These are phyloP conservation scores for Penicillium capsulatum DNA, from an alignment of 2,329 filamentous ascomycete genomes.

Conservation along the genomic window DNA sequence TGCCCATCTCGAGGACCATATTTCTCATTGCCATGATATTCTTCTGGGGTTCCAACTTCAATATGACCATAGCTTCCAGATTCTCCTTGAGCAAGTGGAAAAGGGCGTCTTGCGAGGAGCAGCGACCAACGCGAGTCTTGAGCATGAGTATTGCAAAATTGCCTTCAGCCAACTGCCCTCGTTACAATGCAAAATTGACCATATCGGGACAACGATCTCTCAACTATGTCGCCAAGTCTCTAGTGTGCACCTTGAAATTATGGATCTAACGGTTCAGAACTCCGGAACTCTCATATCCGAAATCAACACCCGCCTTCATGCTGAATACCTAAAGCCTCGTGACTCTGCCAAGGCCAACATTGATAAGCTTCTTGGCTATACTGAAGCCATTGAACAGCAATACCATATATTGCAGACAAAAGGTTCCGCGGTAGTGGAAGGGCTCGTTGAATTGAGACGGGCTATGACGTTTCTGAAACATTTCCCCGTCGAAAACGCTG, in stretches of 20 bases:
- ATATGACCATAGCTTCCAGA: neutral
- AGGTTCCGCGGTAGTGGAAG: neutral
- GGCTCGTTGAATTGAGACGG: neutral
- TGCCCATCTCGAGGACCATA: no score
- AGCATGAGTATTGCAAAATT: conserved; percentile 12
- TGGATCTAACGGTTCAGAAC: neutral
- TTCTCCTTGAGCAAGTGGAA: conserved; percentile 3
- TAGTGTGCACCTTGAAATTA: neutral
- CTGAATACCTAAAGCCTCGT: conserved; percentile 17
- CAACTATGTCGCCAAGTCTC: neutral
- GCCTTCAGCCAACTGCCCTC: conserved; percentile 3
- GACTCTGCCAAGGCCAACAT: conserved; percentile 18
- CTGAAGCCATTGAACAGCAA: neutral
- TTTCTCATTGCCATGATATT: no score
- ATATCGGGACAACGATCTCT: no score
- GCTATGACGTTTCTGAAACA: neutral
- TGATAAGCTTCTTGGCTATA: conserved; percentile 13
- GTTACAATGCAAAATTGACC: neutral
- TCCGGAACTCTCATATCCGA: neutral
- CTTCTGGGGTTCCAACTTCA: neutral
- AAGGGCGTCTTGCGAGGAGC: neutral
- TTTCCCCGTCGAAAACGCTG: neutral
- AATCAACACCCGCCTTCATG: conserved; percentile 4
- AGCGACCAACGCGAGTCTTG: neutral
- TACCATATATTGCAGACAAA: conserved; percentile 12